These are phyloP conservation scores for Entomophthora muscae DNA, from an alignment of 371 early-diverging fungal genomes.

Conservation along the genomic window DNA sequence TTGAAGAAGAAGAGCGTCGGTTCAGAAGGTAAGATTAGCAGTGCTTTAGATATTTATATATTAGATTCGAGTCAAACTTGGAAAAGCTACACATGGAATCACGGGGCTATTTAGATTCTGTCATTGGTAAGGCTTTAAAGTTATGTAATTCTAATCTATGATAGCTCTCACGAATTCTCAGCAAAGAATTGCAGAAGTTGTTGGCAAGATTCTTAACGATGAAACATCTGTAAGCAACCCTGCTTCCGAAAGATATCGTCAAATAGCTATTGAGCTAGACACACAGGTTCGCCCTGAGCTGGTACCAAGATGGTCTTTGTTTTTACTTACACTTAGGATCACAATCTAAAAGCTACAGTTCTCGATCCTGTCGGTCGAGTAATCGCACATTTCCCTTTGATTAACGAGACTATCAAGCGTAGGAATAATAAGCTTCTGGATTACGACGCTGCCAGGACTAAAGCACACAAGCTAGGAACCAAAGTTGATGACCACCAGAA, in stretches of 20 bases:
- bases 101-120: conserved; percentile 79
- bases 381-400: conserved; percentile 75
- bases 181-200: conserved; percentile 53
- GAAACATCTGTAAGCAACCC: conserved; percentile 20
- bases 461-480: conserved; percentile 59
- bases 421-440: conserved; percentile 76
- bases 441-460: conserved; percentile 58
- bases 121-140: conserved; percentile 26
- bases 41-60: conserved; percentile 1
- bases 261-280: conserved; percentile 57
- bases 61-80: conserved; percentile 70
- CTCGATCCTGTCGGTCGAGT: conserved; percentile 74
- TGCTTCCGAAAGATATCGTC: conserved; percentile 42
- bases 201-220: conserved; percentile 46
- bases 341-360: conserved; percentile 62
- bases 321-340: conserved; percentile 33
- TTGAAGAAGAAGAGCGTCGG: conserved; percentile 69
- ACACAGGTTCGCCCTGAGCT: conserved; percentile 55
- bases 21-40: conserved; percentile 35
- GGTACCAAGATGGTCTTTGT: conserved; percentile 15
- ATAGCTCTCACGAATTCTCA: conserved; percentile 71
- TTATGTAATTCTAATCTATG: not conserved
- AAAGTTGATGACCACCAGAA: conserved; percentile 52
- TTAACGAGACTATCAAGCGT: conserved; percentile 77
- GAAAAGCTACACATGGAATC: conserved; percentile 78